Base-by-base conservation (phyloP, 768 basidiomycete genomes). In the Stropharia rugosoannulata region DNA sequence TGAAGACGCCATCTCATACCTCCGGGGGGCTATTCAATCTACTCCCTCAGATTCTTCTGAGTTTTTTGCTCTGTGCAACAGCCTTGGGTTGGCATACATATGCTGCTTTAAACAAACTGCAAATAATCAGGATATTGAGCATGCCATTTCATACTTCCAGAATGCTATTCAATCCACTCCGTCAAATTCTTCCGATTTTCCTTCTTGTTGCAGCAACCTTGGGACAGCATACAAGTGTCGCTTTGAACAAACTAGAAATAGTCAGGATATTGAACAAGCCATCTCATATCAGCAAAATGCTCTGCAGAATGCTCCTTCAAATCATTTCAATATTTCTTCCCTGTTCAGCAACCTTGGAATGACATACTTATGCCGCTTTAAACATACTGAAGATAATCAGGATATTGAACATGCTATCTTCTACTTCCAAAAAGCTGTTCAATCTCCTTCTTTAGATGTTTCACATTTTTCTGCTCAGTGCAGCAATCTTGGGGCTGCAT, bases 211-310 rank as follows among this genome's bases (percentile, higher is more conserved):
- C 16, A 36, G 58, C 25, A 49, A 62, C 25, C 66, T 68, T 39
- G 68, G 65, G 2, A 61, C 55, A 43, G 48, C 54, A 5, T 54
- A 68, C 18, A 4, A 4, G 3, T 40, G 39, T 10, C 39, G 18
- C 13, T 40, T 40, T 40, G 39, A 65, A 39, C 36, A 56, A n/a
- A 56, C 63, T 62, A 71, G 7, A 47, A 61, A 19, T 40, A 50
- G 15, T 52, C 57, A 45, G 68, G 53, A 73, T 51, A 35, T 75
- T 29, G 60, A 71, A 42, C 38, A 56, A 36, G 58, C 61, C 1
- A 67, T 64, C 9, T 43, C 49, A 8, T 15, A 25, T 13, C 51
- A 57, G n/a, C 16, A 59, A 35, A 40, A 42, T 35, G 61, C 64
- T 22, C 52, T 64, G 7, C 4, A 49, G 29, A 18, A 57, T 13